phyloP scores from a whole-genome alignment of 2,329 filamentous ascomycete species.

The Byssochlamys sp. region DNA sequence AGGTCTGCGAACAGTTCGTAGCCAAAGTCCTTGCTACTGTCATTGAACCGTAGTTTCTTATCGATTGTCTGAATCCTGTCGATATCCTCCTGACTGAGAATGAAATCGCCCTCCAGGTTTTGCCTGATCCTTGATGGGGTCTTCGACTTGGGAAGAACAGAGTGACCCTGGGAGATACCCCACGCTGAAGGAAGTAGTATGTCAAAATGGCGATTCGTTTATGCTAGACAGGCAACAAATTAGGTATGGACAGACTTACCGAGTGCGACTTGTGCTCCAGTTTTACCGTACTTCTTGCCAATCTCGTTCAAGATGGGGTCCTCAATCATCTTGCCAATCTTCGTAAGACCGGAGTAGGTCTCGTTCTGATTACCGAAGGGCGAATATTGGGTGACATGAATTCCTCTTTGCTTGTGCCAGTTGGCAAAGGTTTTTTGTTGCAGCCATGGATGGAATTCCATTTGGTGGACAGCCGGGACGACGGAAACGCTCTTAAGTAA shows the following conservation, averaged over 20 bases:
- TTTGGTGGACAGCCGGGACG: conserved; percentile 41
- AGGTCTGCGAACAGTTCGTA: conserved; percentile 51
- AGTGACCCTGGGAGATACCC: conserved; percentile 44
- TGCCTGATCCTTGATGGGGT: conserved; percentile 32
- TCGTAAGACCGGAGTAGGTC: conserved; percentile 36
- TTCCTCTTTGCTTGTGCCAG: conserved; percentile 41
- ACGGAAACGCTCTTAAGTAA: conserved; percentile 37
- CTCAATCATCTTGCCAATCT: conserved; percentile 43
- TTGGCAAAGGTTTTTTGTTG: conserved; percentile 41
- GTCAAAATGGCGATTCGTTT: neutral
- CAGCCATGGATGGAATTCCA: conserved; percentile 47
- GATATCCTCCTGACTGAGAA: conserved; percentile 49
- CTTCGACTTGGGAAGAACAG: conserved; percentile 47
- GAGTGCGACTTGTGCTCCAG: conserved; percentile 42
- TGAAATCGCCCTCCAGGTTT: conserved; percentile 47
- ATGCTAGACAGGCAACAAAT: neutral
- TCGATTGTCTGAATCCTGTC: conserved; percentile 47
- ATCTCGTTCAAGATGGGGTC: conserved; percentile 42
- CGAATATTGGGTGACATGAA: conserved; percentile 48
- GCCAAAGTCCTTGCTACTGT: conserved; percentile 47
- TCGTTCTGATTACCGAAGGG: conserved; percentile 48
- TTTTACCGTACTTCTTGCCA: conserved; percentile 45
- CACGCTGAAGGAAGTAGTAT: conserved; percentile 32
- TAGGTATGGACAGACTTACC: conserved; percentile 17
- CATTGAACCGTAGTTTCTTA: conserved; percentile 55